A percentile compares a stretch with the other conserved stretches of the same genome.
Evolutionary conservation across 129 eudicot genomes (phyloP).

Genomic region (Kitagawia praeruptora): DNA sequence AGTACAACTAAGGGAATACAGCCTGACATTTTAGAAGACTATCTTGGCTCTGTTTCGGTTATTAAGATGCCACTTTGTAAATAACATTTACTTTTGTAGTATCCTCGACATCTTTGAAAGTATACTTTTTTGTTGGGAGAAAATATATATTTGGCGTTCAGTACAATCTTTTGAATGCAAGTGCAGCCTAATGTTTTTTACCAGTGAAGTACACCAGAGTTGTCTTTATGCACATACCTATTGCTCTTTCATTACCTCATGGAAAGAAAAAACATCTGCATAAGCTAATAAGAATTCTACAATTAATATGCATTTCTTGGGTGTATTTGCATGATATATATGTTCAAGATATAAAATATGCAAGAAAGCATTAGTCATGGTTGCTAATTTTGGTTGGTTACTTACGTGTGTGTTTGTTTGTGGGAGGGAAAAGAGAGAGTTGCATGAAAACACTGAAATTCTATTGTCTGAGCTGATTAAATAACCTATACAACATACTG

Average conservation of each 20-base stretch:
- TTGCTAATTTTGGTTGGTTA: not conserved
- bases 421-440: not conserved
- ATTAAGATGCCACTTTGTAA: not conserved
- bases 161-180: not conserved
- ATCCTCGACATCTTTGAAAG: not conserved
- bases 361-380: not conserved
- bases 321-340: not conserved
- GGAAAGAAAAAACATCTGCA: not conserved
- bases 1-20: no score
- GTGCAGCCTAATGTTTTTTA: not conserved
- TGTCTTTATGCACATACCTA: not conserved
- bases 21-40: not conserved
- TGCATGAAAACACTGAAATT: conserved; percentile 11
- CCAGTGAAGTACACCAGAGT: not conserved
- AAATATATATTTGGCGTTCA: not conserved
- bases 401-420: not conserved
- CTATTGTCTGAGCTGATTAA: conserved; percentile 13
- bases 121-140: not conserved
- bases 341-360: not conserved
- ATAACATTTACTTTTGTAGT: not conserved
- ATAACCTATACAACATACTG: conserved; percentile 16
- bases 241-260: not conserved
- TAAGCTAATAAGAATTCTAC: not conserved
- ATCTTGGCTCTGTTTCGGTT: not conserved
- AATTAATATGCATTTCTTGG: not conserved